A percentile compares a stretch with the other conserved stretches of the same genome.
phyloP scores from a whole-genome alignment of 129 eudicot genomes.

The Silybum marianum region DNA sequence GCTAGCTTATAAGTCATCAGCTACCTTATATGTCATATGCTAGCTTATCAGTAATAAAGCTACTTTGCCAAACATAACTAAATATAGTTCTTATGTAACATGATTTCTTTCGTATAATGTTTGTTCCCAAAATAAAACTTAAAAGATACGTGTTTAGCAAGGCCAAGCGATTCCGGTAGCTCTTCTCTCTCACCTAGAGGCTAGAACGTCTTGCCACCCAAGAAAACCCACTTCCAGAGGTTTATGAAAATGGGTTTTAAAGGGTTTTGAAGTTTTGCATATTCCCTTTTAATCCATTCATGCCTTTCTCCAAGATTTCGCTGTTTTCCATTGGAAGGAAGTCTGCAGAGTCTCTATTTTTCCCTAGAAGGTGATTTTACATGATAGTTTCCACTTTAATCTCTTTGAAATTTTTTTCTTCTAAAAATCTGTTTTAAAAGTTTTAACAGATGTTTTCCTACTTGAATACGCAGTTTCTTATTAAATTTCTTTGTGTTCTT shows the following conservation, averaged over 20 bases:
- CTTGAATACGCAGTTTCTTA: background rate
- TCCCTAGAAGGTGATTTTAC: constrained; percentile 18
- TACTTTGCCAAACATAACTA: too few species aligned
- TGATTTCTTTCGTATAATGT: too few species aligned
- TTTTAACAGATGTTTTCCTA: background rate
- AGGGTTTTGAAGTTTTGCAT: background rate
- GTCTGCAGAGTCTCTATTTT: constrained; percentile 14
- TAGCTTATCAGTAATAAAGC: too few species aligned
- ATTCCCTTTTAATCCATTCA: background rate
- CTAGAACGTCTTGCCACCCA: background rate
- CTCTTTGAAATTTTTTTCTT: background rate
- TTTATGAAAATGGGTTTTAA: background rate
- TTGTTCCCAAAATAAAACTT: background rate
- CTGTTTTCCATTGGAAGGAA: constrained; percentile 8
- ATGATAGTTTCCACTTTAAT: background rate
- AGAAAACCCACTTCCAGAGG: background rate
- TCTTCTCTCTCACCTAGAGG: background rate
- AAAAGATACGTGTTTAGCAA: background rate
- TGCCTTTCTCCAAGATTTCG: constrained; percentile 18
- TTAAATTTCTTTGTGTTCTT: background rate
- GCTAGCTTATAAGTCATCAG: too few species aligned
- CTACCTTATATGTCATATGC: too few species aligned
- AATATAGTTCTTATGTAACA: too few species aligned
- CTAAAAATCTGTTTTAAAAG: background rate
- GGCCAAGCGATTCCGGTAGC: background rate